Evolutionary conservation across 176 grass and related monocot genomes (phyloP), one percentile per base, ranked within the genome.

Genomic region (Triticum turgidum): DNA sequence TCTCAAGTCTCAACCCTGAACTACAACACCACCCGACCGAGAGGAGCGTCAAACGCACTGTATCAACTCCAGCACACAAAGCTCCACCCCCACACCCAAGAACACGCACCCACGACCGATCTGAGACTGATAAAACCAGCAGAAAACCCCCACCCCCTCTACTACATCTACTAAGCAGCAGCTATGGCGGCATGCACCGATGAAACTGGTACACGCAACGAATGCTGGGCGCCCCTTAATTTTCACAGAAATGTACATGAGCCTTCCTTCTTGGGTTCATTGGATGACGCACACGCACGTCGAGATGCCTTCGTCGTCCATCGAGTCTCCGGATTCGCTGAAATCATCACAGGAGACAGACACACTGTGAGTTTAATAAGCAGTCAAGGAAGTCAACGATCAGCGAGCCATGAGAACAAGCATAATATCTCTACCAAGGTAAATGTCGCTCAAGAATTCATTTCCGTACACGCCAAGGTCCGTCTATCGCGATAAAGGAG

Each of bases 261-360:
- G 56, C 39, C 9, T 65, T 32, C 54, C 80, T 89, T 72, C 77
- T 59, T 83, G 77, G 82, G 78, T 59, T 92, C 85, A 92, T 85
- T 92, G 91, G 74, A 92, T 92, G 39, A 87, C 65, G 10, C 88
- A 90, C 11, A 78, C 70, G 65, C 85, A 81, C 41, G 62, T 45
- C 4, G 88, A 34, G 70, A 70, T 87, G 76, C 34, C 77, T 1
- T 84, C 71, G 0, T 78, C 78, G 11, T 89, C 87, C 66, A 84
- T 49, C 1, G 35, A 81, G 71, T 90, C 91, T 59, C 70, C 88
- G 0, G 84, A 87, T 87, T 92, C 88, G 6, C 91, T 92, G 85
- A 52, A 76, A 86, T 77, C 78, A 87, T 42, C 78, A 87, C 25
- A 66, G 80, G 77, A 84, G 37, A 41, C 9, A 41, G 9, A 37